Evolutionary conservation across 2,329 filamentous ascomycete species (phyloP).

Genomic region (Gliomastix tumulicola): DNA sequence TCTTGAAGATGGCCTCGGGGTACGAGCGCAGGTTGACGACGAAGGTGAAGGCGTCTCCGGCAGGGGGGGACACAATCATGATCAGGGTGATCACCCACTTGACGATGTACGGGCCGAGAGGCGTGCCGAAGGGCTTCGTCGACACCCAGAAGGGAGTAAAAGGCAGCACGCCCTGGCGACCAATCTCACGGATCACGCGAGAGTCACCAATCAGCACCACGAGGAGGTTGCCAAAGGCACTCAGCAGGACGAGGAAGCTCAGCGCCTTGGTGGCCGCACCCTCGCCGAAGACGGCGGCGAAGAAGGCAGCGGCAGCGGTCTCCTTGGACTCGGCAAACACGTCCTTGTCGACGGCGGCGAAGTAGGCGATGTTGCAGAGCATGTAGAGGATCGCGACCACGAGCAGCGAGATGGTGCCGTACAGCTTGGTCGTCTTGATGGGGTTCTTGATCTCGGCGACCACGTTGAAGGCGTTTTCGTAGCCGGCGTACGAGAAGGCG

Average conservation of each 20-base stretch:
- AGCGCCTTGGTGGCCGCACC: conserved; percentile 41
- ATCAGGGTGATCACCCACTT: conserved; percentile 51
- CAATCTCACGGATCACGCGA: conserved; percentile 53
- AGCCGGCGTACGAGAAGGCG: conserved; percentile 51
- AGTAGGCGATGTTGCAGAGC: conserved; percentile 54
- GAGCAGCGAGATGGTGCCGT: conserved; percentile 40
- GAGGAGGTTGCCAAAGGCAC: conserved; percentile 52
- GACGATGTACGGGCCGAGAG: conserved; percentile 49
- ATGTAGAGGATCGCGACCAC: conserved; percentile 49
- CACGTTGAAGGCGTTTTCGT: conserved; percentile 53
- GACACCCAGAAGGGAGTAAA: conserved; percentile 56
- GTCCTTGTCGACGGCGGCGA: conserved; percentile 46
- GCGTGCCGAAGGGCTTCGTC: conserved; percentile 56
- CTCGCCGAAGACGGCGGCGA: conserved; percentile 48
- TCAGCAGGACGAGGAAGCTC: conserved; percentile 50
- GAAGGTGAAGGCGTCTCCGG: conserved; percentile 60
- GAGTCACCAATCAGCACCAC: conserved; percentile 48
- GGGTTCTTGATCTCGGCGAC: conserved; percentile 58
- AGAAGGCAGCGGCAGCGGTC: conserved; percentile 51
- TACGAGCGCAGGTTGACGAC: conserved; percentile 53
- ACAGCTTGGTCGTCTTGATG: conserved; percentile 43
- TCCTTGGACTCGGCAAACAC: conserved; percentile 45
- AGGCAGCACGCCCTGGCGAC: conserved; percentile 53
- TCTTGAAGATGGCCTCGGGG: conserved; percentile 49
- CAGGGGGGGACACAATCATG: conserved; percentile 54